A percentile compares a stretch with the other conserved stretches of the same genome.
These are phyloP conservation scores for Yamadazyma laniorum DNA, from an alignment of 805 yeast species.

Conservation along the genomic window DNA sequence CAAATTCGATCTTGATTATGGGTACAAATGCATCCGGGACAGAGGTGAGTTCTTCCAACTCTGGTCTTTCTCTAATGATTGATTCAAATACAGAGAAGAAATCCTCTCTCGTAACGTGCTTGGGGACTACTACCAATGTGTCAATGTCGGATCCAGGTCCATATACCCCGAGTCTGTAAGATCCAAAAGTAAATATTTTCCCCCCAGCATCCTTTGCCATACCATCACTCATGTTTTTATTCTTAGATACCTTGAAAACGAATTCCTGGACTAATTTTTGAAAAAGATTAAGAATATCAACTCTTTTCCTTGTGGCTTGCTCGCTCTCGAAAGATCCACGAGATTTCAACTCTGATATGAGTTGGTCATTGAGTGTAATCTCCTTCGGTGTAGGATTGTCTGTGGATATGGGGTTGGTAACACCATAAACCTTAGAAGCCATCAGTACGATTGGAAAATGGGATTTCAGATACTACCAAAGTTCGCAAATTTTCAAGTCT, in stretches of 20 bases:
- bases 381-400: conserved; percentile 84
- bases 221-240: conserved; percentile 92
- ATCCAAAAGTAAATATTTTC: conserved; percentile 93
- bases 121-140: conserved; percentile 94
- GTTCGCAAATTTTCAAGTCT: not conserved
- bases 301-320: conserved; percentile 76
- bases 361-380: conserved; percentile 65
- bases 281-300: conserved; percentile 64
- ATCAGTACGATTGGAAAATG: conserved; percentile 4
- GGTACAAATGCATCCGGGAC: conserved; percentile 99
- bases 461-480: not conserved
- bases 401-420: conserved; percentile 81
- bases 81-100: conserved; percentile 80
- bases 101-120: conserved; percentile 87
- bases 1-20: conserved; percentile 82
- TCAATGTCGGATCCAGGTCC: conserved; percentile 99
- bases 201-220: conserved; percentile 99
- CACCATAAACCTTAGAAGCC: conserved; percentile 48
- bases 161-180: conserved; percentile 91
- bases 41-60: conserved; percentile 84
- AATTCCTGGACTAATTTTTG: conserved; percentile 78
- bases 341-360: conserved; percentile 74
- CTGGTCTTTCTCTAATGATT: conserved; percentile 68
- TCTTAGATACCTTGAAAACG: conserved; percentile 75
- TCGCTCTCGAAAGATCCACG: conserved; percentile 91